Percentiles rank a stretch among this genome's conserved stretches.
Conservation (phyloP, 768 basidiomycete genomes). For the Hemileccinum impolitum region DNA sequence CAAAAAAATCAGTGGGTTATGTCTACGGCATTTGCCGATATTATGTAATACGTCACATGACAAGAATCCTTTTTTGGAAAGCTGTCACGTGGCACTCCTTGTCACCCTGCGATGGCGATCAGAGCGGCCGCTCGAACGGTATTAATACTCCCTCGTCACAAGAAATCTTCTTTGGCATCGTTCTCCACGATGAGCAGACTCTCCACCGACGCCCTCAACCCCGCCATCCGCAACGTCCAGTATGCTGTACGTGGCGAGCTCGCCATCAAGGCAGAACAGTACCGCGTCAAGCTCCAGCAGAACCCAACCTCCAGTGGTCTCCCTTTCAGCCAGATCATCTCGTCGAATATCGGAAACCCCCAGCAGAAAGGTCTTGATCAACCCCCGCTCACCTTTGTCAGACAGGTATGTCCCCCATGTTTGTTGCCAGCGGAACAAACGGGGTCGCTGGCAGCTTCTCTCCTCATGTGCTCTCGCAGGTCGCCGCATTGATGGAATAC, state of each 20-base stretch:
- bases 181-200: conserved; percentile 50
- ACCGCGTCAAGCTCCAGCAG: conserved; percentile 66
- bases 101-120: conserved; percentile 9
- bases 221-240: conserved; percentile 79
- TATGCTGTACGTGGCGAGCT: conserved; percentile 98
- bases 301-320: conserved; percentile 45
- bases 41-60: conserved; percentile 15
- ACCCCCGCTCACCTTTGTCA: conserved; percentile 83
- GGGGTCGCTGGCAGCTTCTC: background rate
- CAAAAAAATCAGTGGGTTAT: conserved; percentile 19
- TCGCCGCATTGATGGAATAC: conserved; percentile 90
- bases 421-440: background rate
- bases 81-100: background rate
- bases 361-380: conserved; percentile 96
- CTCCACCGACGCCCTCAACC: conserved; percentile 74
- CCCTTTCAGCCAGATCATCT: conserved; percentile 87
- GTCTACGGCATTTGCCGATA: conserved; percentile 9
- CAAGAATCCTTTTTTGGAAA: background rate
- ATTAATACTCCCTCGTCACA: background rate
- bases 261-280: conserved; percentile 88
- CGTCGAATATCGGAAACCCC: conserved; percentile 96
- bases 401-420: conserved; percentile 65
- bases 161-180: no score
- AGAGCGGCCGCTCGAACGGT: background rate
- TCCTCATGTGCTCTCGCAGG: conserved; percentile 39